These are phyloP conservation scores for Mortierella sp. DNA, from an alignment of 371 early-diverging fungal genomes.

Conservation along the genomic window DNA sequence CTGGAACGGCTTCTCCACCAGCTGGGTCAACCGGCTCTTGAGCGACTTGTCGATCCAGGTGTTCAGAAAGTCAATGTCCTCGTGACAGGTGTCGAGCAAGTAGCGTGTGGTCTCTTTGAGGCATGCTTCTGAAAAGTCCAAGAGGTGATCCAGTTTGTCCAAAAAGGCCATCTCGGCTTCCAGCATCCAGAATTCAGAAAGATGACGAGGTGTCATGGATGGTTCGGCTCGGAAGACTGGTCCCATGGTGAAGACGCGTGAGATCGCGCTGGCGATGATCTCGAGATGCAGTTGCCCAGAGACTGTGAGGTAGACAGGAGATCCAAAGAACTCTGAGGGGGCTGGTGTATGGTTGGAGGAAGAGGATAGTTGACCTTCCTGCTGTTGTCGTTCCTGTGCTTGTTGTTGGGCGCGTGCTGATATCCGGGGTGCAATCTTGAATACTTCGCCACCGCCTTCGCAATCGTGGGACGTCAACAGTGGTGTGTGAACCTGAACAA, in stretches of 20 bases:
- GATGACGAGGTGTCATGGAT: constrained; percentile 83
- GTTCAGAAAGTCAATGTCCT: constrained; percentile 68
- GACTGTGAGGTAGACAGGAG: constrained; percentile 85
- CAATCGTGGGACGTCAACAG: constrained; percentile 89
- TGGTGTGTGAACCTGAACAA: constrained; percentile 86
- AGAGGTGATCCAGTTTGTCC: constrained; percentile 59
- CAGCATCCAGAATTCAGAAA: constrained; percentile 97
- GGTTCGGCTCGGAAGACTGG: constrained; percentile 93
- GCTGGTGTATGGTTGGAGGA: constrained; percentile 28
- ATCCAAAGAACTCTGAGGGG: constrained; percentile 77
- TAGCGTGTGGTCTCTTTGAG: constrained; percentile 61
- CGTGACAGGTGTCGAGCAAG: constrained; percentile 60
- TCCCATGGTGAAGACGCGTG: constrained; percentile 88
- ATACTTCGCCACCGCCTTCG: constrained; percentile 95
- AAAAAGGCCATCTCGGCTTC: constrained; percentile 92
- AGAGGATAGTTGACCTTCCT: background rate
- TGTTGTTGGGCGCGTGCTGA: constrained; percentile 28
- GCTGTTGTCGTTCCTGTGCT: constrained; percentile 18
- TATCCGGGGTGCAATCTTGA: constrained; percentile 62
- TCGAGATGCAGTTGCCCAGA: constrained; percentile 93
- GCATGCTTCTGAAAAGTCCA: constrained; percentile 69
- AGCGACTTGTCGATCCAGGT: constrained; percentile 62
- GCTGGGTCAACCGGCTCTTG: constrained; percentile 51
- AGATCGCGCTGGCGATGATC: constrained; percentile 76
- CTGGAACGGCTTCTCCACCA: constrained; percentile 65